Conservation (phyloP, 495 filamentous ascomycete genomes). For the Aspergillus nanangensis region DNA sequence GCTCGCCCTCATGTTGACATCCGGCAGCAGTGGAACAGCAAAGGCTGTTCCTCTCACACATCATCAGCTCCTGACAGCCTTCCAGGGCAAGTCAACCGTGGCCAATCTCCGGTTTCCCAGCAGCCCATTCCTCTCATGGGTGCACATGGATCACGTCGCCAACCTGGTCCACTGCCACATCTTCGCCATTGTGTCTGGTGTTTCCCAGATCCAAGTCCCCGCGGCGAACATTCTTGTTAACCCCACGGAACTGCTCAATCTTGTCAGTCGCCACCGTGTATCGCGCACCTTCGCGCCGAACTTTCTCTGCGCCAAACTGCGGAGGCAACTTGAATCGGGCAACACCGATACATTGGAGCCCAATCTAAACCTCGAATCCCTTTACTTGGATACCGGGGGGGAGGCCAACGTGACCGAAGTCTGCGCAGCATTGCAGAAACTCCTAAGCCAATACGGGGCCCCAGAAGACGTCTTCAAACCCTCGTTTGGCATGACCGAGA, state of each 20-base stretch:
- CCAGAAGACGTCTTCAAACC: slow-evolving; percentile 35
- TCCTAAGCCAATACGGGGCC: slow-evolving; percentile 31
- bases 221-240: slow-evolving; percentile 34
- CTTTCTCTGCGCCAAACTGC: slow-evolving; percentile 39
- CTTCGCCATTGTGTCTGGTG: slow-evolving; percentile 21
- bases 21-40: slow-evolving; percentile 49
- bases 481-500: slow-evolving; percentile 57
- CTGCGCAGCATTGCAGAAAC: slow-evolving; percentile 16
- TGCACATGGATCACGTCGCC: slow-evolving; percentile 51
- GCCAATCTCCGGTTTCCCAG: background rate
- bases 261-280: slow-evolving; percentile 38
- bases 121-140: slow-evolving; percentile 47
- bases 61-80: slow-evolving; percentile 39
- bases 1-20: slow-evolving; percentile 51
- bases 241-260: slow-evolving; percentile 37
- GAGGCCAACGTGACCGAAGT: slow-evolving; percentile 34
- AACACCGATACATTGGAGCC: slow-evolving; percentile 9
- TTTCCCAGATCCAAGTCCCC: slow-evolving; percentile 43
- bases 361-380: too few species aligned
- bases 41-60: slow-evolving; percentile 50
- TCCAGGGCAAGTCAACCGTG: slow-evolving; percentile 34
- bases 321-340: slow-evolving; percentile 17
- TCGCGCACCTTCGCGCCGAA: slow-evolving; percentile 51
- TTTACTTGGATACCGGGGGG: slow-evolving; percentile 28
- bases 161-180: slow-evolving; percentile 48